Percentiles rank a stretch among this genome's conserved stretches.
phyloP scores from a whole-genome alignment of 1,284 basidiomycete genomes.

The Hemileia vastatrix region DNA sequence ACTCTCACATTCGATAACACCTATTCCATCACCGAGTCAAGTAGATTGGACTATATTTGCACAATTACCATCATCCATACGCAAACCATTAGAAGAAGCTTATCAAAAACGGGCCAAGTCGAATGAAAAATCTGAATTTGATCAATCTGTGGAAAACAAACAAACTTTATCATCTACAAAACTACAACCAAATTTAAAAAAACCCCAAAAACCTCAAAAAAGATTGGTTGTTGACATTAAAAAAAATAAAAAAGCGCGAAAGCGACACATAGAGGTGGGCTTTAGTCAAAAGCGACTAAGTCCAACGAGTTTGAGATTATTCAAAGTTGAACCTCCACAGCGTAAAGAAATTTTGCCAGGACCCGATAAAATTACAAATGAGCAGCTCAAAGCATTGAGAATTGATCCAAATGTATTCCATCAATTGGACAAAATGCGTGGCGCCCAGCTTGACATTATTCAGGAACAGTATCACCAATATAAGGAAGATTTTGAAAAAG shows the following conservation, averaged over 20 bases:
- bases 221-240: neutral
- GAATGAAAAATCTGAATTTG: neutral
- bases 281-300: too few species aligned
- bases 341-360: slow-evolving; percentile 1
- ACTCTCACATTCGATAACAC: too few species aligned
- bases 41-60: slow-evolving; percentile 18
- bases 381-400: slow-evolving; percentile 12
- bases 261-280: too few species aligned
- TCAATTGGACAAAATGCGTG: slow-evolving; percentile 3
- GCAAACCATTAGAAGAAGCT: slow-evolving; percentile 10
- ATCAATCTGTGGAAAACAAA: neutral
- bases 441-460: slow-evolving; percentile 14
- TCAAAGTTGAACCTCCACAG: too few species aligned
- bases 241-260: neutral
- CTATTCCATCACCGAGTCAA: slow-evolving; percentile 17
- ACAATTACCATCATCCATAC: slow-evolving; percentile 15
- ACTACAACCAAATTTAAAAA: slow-evolving; percentile 11
- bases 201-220: neutral
- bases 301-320: too few species aligned
- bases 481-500: slow-evolving; percentile 3
- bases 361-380: slow-evolving; percentile 8
- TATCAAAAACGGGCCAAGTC: slow-evolving; percentile 8
- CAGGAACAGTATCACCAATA: slow-evolving; percentile 12
- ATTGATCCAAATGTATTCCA: slow-evolving; percentile 11
- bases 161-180: slow-evolving; percentile 7